These are phyloP conservation scores for Lithospermum erythrorhizon DNA, from an alignment of 257 asterid species.

Conservation along the genomic window DNA sequence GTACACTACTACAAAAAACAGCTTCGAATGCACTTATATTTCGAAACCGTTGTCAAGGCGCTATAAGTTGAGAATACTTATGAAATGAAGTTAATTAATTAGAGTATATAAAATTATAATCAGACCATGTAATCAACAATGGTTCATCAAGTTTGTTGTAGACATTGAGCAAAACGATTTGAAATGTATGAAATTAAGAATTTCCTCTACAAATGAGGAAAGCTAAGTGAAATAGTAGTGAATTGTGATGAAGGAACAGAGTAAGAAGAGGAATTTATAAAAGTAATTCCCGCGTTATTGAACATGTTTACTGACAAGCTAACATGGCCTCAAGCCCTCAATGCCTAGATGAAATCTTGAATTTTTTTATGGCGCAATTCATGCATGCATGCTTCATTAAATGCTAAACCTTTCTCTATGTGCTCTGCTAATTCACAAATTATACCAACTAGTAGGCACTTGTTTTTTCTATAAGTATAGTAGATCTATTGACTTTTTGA, in stretches of 20 bases:
- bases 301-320: conserved; percentile 22
- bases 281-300: conserved; percentile 11
- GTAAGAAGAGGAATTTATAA: conserved; percentile 15
- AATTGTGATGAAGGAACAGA: conserved; percentile 8
- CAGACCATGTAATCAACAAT: conserved; percentile 68
- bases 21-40: too few species aligned
- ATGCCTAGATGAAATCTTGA: conserved; percentile 36
- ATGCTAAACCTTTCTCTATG: conserved; percentile 14
- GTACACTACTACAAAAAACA: background rate
- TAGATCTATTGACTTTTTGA: background rate
- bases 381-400: conserved; percentile 26
- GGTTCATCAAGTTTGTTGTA: conserved; percentile 60
- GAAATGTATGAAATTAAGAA: background rate
- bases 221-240: background rate
- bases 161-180: conserved; percentile 13
- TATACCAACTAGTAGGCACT: background rate
- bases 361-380: conserved; percentile 46
- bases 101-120: background rate
- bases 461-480: background rate
- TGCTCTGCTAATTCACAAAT: background rate
- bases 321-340: conserved; percentile 32
- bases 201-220: background rate
- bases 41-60: background rate
- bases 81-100: too few species aligned
- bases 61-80: too few species aligned